phyloP scores from a whole-genome alignment of 306 rosid species.

The Inga leiocalycina region DNA sequence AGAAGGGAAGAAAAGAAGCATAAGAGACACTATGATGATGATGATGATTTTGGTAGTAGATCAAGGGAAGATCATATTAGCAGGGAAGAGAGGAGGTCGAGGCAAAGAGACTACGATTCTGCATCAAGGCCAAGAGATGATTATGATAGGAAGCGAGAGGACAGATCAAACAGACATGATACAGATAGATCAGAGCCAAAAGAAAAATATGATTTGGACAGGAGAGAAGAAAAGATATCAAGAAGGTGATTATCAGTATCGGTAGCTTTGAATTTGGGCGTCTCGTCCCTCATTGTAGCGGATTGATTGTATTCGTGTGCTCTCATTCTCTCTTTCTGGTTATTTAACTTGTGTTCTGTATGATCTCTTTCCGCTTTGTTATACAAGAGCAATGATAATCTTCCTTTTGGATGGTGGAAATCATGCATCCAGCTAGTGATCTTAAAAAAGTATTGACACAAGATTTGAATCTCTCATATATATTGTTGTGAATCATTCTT shows the following conservation, averaged over 20 bases:
- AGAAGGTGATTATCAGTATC: constrained; percentile 41
- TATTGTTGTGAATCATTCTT: neutral
- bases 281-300: constrained; percentile 1
- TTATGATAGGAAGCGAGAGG: constrained; percentile 52
- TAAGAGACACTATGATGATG: constrained; percentile 33
- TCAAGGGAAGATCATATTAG: constrained; percentile 50
- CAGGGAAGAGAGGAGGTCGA: constrained; percentile 53
- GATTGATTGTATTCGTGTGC: neutral
- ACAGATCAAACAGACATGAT: constrained; percentile 36
- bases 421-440: neutral
- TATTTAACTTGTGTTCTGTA: constrained; percentile 11
- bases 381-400: neutral
- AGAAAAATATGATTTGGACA: constrained; percentile 38
- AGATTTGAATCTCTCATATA: neutral
- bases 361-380: constrained; percentile 4
- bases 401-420: neutral
- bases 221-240: constrained; percentile 50
- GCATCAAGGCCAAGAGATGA: constrained; percentile 57
- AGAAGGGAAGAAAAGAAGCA: constrained; percentile 54
- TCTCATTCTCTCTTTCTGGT: constrained; percentile 4
- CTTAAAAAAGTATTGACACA: constrained; percentile 6
- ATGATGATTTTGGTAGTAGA: constrained; percentile 32
- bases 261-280: constrained; percentile 11
- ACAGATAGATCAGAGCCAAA: constrained; percentile 31
- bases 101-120: constrained; percentile 47